Evolutionary conservation across 345 rosid genomes (phyloP), one percentile per base, ranked within the genome.

Genomic region (Rhodamnia rubescens): DNA sequence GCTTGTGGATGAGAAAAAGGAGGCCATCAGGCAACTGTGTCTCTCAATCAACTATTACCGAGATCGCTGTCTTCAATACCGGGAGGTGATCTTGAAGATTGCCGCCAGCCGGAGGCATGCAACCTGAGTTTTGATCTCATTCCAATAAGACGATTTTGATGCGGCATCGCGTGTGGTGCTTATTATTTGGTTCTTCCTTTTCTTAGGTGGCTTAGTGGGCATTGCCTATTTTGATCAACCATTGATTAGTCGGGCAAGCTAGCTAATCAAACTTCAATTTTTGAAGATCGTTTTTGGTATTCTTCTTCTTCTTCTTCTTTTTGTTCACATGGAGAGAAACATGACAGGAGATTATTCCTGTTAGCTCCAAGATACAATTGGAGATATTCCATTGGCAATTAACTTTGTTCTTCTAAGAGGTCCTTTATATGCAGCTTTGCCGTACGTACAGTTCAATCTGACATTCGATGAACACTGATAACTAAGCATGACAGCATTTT

Each of bases 1-100:
- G 86, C 92, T 92, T 22, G 97, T 92, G 16, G 98, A 95, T 83
- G 95, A 93, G 91, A 98, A 94, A 89, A 92, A 92, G 87, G 97
- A 94, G 88, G 97, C 94, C 74, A 94, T 94, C 84, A 91, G 95
- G 88, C 95, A 94, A 88, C 92, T 94, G 16, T 92, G 94, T 22
- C 44, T 87, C 18, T 51, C 84, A 69, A 85, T 88, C 54, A 89
- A 91, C 54, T 88, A 90, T 83, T 91, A 89, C 36, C 85, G 87
- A 29, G 27, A 61, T 15, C 88, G 90, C 32, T 88, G 84, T 42
- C 85, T 88, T 82, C 78, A 88, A 22, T 88, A 86, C 84, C 87
- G 81, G 82, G 84, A 78, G 42, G 85, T 84, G 20, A 78, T 91
- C 81, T 74, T 88, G 40, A 85, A 86, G 90, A 78, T 84, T 61